Evolutionary conservation across 495 filamentous ascomycete species (phyloP).

Genomic region (Lasiosphaeria miniovina): DNA sequence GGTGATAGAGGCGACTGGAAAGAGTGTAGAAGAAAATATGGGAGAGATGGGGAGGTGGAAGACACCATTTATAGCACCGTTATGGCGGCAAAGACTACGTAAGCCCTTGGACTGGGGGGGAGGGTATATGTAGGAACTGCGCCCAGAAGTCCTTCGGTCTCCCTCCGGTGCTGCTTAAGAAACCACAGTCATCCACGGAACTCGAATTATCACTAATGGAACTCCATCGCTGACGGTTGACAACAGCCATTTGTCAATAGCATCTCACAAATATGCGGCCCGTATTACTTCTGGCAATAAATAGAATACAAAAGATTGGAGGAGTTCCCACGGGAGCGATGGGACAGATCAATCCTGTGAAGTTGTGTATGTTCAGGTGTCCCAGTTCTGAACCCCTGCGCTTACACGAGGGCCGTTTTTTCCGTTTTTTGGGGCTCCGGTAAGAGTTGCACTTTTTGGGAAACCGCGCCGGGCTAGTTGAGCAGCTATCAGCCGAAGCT

Average conservation of each 20-base stretch:
- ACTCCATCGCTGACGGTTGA: not conserved
- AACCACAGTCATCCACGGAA: not conserved
- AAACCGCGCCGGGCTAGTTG: slow-evolving; percentile 1
- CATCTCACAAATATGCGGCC: not conserved
- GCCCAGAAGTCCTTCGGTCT: not conserved
- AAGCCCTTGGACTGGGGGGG: not conserved
- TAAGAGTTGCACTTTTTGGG: slow-evolving; percentile 7
- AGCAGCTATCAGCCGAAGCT: slow-evolving; percentile 5
- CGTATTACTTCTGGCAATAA: not conserved
- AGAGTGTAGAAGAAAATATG: too few species aligned
- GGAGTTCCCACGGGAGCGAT: not conserved
- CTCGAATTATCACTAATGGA: not conserved
- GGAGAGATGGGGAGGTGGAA: not conserved
- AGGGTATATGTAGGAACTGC: not conserved
- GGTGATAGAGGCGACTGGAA: too few species aligned
- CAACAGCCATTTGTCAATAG: not conserved
- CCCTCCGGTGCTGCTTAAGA: not conserved
- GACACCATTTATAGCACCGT: not conserved
- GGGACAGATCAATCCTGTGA: slow-evolving; percentile 1
- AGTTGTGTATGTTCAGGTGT: slow-evolving; percentile 7
- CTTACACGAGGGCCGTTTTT: not conserved
- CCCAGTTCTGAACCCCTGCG: slow-evolving; percentile 1
- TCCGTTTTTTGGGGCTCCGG: not conserved
- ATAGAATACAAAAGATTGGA: slow-evolving; percentile 1
- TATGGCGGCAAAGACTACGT: not conserved